phyloP scores from a whole-genome alignment of 352 stramenopile species.

The Blastocystis hominis region DNA sequence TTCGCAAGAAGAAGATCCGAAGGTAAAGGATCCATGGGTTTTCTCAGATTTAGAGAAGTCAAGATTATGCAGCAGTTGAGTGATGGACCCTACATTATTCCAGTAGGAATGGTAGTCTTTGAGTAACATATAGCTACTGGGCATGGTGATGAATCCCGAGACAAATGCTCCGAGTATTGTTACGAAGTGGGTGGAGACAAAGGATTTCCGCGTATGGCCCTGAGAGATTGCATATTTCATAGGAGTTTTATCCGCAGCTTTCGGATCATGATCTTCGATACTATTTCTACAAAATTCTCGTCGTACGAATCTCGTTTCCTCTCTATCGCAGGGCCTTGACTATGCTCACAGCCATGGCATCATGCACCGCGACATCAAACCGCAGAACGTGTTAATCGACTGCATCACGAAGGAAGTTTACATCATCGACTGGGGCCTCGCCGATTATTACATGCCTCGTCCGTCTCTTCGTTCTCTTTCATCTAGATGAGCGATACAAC shows the following conservation, averaged over 20 bases:
- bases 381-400: conserved; percentile 99
- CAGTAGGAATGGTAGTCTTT: neutral
- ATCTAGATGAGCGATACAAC: conserved; percentile 76
- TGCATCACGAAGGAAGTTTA: conserved; percentile 90
- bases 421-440: conserved; percentile 97
- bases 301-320: neutral
- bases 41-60: conserved; percentile 72
- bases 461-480: neutral
- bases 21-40: neutral
- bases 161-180: conserved; percentile 94
- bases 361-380: conserved; percentile 99
- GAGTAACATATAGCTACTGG: conserved; percentile 76
- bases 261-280: conserved; percentile 96
- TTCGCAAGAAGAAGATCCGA: conserved; percentile 99
- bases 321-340: conserved; percentile 80
- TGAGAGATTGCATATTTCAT: conserved; percentile 60
- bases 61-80: conserved; percentile 99
- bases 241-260: conserved; percentile 72
- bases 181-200: conserved; percentile 98
- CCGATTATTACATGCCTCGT: conserved; percentile 94
- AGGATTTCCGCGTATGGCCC: conserved; percentile 75
- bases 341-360: conserved; percentile 98
- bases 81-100: conserved; percentile 91
- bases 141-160: conserved; percentile 93
- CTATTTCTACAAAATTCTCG: conserved; percentile 86